Percentiles rank a stretch among this genome's conserved stretches.
These are phyloP conservation scores for Penstemon eatonii DNA, from an alignment of 257 asterid species.

Conservation along the genomic window DNA sequence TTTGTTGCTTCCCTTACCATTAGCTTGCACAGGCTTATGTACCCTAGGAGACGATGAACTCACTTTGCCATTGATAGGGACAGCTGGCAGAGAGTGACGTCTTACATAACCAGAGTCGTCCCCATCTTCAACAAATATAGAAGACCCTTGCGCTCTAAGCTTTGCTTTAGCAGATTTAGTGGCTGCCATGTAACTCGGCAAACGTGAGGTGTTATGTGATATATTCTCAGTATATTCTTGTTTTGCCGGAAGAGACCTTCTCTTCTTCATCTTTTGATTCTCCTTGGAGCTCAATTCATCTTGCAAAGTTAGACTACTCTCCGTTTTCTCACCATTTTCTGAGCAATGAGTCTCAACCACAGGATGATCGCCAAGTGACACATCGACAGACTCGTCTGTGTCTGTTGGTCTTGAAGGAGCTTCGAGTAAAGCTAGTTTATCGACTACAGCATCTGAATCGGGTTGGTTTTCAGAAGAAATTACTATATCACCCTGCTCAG, in stretches of 20 bases:
- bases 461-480: conserved; percentile 35
- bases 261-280: conserved; percentile 58
- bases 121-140: conserved; percentile 57
- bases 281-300: conserved; percentile 59
- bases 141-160: conserved; percentile 78
- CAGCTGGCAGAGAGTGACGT: conserved; percentile 80
- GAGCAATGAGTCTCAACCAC: conserved; percentile 38
- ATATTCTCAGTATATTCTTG: conserved; percentile 66
- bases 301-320: conserved; percentile 31
- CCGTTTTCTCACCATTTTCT: conserved; percentile 48
- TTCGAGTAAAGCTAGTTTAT: conserved; percentile 35
- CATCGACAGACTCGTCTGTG: conserved; percentile 44
- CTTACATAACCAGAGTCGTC: conserved; percentile 51
- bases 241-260: conserved; percentile 77
- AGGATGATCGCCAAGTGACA: conserved; percentile 38
- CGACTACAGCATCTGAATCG: conserved; percentile 30
- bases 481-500: conserved; percentile 35
- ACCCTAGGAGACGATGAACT: conserved; percentile 69
- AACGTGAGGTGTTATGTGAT: conserved; percentile 60
- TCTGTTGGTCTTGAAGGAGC: conserved; percentile 25
- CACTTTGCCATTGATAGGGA: conserved; percentile 52
- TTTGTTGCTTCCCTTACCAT: conserved; percentile 66
- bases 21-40: conserved; percentile 69
- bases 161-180: conserved; percentile 93
- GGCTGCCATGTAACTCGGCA: conserved; percentile 95